Evolutionary conservation across 805 yeast species (phyloP).

Genomic region (Yamadazyma paraphyllophila): DNA sequence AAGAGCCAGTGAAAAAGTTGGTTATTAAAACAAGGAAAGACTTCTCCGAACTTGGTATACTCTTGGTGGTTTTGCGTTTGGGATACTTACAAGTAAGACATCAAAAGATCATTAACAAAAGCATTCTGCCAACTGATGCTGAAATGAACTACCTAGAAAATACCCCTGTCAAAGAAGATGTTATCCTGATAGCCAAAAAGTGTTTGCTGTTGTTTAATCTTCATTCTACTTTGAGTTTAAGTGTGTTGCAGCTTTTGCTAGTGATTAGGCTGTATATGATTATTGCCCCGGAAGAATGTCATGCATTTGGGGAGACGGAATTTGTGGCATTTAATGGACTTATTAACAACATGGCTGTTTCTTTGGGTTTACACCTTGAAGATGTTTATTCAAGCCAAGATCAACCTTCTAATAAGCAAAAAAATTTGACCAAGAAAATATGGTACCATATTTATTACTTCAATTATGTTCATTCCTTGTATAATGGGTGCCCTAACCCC

Average conservation of each 20-base stretch:
- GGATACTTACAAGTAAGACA: constrained; percentile 21
- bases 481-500: constrained; percentile 5
- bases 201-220: constrained; percentile 36
- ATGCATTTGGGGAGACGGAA: constrained; percentile 56
- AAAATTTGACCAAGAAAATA: constrained; percentile 3
- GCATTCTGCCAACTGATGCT: neutral
- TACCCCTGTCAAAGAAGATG: constrained; percentile 28
- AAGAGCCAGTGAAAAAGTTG: constrained; percentile 17
- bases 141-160: constrained; percentile 24
- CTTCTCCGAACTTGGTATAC: constrained; percentile 32
- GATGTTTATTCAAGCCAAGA: neutral
- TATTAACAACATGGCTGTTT: constrained; percentile 27
- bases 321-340: constrained; percentile 49
- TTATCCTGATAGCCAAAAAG: constrained; percentile 28
- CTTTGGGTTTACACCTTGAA: constrained; percentile 4
- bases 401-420: neutral
- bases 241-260: constrained; percentile 52
- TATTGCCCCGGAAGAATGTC: constrained; percentile 55
- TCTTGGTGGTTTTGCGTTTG: constrained; percentile 32
- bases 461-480: neutral
- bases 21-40: constrained; percentile 30
- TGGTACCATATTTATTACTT: constrained; percentile 1
- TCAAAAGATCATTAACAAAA: neutral
- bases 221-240: constrained; percentile 40
- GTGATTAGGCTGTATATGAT: constrained; percentile 50